Evolutionary conservation across 805 yeast species (phyloP).

Genomic region (Torulaspora quercuum): DNA sequence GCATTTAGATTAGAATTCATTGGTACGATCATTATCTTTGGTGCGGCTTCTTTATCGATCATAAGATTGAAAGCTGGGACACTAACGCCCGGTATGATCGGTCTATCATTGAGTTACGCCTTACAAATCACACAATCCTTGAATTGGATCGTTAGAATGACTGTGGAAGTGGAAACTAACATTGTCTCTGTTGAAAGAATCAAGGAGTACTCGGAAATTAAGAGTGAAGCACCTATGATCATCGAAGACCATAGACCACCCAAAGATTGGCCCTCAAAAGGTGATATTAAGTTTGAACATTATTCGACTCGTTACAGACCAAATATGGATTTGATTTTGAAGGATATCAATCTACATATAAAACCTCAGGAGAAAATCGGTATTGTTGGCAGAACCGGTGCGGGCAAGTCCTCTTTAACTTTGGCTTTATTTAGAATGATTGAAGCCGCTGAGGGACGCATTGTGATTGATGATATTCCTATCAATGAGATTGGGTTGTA

Average conservation of each 20-base stretch:
- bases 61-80: slow-evolving; percentile 62
- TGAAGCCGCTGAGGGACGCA: slow-evolving; percentile 68
- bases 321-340: slow-evolving; percentile 75
- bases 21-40: slow-evolving; percentile 83
- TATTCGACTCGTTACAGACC: slow-evolving; percentile 84
- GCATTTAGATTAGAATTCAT: slow-evolving; percentile 90
- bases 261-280: slow-evolving; percentile 66
- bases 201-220: slow-evolving; percentile 75
- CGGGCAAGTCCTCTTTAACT: slow-evolving; percentile 87
- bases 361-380: slow-evolving; percentile 82
- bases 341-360: slow-evolving; percentile 59
- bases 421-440: slow-evolving; percentile 81
- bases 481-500: slow-evolving; percentile 66
- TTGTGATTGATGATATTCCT: slow-evolving; percentile 66
- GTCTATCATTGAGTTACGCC: slow-evolving; percentile 90
- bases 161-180: slow-evolving; percentile 96
- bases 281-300: slow-evolving; percentile 61
- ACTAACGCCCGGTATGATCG: slow-evolving; percentile 86
- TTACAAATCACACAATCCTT: slow-evolving; percentile 88
- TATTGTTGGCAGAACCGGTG: slow-evolving; percentile 96
- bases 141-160: slow-evolving; percentile 98
- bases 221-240: slow-evolving; percentile 79
- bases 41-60: slow-evolving; percentile 81
- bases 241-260: slow-evolving; percentile 67
- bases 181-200: slow-evolving; percentile 96